Base-by-base conservation (phyloP, 345 rosid species). In the Alliaria petiolata region DNA sequence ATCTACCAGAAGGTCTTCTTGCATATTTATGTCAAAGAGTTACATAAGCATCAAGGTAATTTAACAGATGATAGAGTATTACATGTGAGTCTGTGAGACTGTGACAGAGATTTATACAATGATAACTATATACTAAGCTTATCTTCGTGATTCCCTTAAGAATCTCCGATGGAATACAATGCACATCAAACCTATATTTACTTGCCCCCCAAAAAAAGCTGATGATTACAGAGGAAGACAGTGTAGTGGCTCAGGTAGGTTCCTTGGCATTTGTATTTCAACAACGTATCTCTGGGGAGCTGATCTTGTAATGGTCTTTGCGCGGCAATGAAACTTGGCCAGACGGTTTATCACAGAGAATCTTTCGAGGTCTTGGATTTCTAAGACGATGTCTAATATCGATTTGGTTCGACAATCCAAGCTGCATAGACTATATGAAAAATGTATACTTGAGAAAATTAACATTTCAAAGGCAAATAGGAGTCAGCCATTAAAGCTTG, bases 301-400 rank as follows among this genome's bases (percentile, higher is more conserved):
- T 71, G 78, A 77, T 81, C 72, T 85, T 31, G 76, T 54, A 30
- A 33, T 39, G n/a, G 68, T 59, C 70, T 76, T 86, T 50, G 72
- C 80, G 62, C 83, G 84, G 61, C 76, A 76, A 76, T 92, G 96
- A 72, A 88, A 92, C 85, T 75, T 84, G 42, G 95, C 88, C 60
- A 92, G 90, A 13, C 90, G 90, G 74, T 89, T 92, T 59, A 89
- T 85, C 68, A 92, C 79, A 30, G 87, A 77, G 78, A 76, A 83
- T 72, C 84, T 84, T 78, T 89, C 96, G 55, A 87, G 50, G 36
- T 92, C 98, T 67, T 92, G 83, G 68, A 79, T 83, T 79, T 92
- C 95, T 73, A 86, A 72, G 69, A 79, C 74, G 76, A 92, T 42
- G 76, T 87, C 89, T 25, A 74, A 35, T 16, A 85, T 59, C 8